Evolutionary conservation across 176 grass and related monocot species (phyloP).

Genomic region (Paspalum vaginatum): DNA sequence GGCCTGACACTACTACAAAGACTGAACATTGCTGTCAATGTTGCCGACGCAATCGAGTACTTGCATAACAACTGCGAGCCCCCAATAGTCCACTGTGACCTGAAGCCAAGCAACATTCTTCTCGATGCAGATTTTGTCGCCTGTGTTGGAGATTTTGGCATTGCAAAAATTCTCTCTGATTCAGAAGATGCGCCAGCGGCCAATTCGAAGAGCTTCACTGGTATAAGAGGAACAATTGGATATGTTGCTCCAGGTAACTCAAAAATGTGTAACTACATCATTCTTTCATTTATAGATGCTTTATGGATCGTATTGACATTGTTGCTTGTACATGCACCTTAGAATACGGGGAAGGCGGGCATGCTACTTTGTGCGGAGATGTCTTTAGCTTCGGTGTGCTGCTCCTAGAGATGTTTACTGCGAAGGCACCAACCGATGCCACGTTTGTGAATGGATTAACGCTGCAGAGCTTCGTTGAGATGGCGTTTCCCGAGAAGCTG

Average conservation of each 20-base stretch:
- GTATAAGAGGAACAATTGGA: slow-evolving; percentile 53
- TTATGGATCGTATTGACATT: neutral
- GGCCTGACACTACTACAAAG: neutral
- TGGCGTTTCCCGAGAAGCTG: slow-evolving; percentile 20
- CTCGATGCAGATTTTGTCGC: slow-evolving; percentile 46
- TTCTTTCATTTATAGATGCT: neutral
- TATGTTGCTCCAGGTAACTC: slow-evolving; percentile 63
- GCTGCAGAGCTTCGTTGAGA: slow-evolving; percentile 25
- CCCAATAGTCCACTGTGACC: slow-evolving; percentile 55
- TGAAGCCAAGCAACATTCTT: slow-evolving; percentile 55
- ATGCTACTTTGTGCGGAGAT: slow-evolving; percentile 40
- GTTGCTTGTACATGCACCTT: neutral
- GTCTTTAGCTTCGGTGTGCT: slow-evolving; percentile 56
- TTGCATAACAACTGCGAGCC: slow-evolving; percentile 41
- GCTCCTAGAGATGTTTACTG: slow-evolving; percentile 57
- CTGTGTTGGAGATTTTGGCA: slow-evolving; percentile 48
- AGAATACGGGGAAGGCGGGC: slow-evolving; percentile 43
- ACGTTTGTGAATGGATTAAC: slow-evolving; percentile 39
- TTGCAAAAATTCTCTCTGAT: slow-evolving; percentile 41
- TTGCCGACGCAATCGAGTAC: slow-evolving; percentile 49
- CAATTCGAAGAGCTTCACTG: slow-evolving; percentile 35
- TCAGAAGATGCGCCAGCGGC: neutral
- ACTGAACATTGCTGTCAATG: slow-evolving; percentile 42
- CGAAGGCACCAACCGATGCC: slow-evolving; percentile 45
- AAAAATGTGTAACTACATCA: neutral